Percentiles rank a stretch among this genome's conserved stretches.
Conservation (phyloP, 1,139 yeast species). For the Yarrowia galli region DNA sequence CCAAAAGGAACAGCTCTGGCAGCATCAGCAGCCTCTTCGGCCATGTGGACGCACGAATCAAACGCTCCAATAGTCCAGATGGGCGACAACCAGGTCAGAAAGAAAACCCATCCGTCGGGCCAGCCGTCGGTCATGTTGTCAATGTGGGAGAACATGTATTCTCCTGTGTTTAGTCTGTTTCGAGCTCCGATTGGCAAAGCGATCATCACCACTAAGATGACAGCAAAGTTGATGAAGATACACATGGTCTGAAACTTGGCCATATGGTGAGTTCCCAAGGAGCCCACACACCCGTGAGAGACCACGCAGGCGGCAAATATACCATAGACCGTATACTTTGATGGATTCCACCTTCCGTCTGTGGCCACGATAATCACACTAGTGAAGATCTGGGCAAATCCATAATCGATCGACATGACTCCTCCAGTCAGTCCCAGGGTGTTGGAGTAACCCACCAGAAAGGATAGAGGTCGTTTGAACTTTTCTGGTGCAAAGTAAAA, state of each 20-base stretch:
- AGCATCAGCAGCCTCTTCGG: constrained; percentile 73
- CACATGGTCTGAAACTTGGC: constrained; percentile 68
- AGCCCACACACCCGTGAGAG: constrained; percentile 57
- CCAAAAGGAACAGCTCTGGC: constrained; percentile 73
- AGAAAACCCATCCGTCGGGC: constrained; percentile 70
- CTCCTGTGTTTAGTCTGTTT: constrained; percentile 4
- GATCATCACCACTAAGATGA: constrained; percentile 65
- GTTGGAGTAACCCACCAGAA: constrained; percentile 66
- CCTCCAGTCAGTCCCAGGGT: constrained; percentile 65
- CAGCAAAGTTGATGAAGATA: constrained; percentile 61
- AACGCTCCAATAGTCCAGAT: constrained; percentile 58
- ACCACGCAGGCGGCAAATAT: constrained; percentile 62
- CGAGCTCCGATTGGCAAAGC: constrained; percentile 62
- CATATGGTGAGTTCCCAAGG: constrained; percentile 59
- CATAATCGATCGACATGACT: constrained; percentile 64
- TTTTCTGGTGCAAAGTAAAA: constrained; percentile 60
- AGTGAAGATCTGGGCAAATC: constrained; percentile 62
- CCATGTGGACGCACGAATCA: constrained; percentile 74
- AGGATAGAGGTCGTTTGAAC: constrained; percentile 57
- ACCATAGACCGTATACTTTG: constrained; percentile 60
- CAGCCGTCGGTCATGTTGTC: constrained; percentile 61
- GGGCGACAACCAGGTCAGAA: constrained; percentile 68
- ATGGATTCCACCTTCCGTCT: constrained; percentile 58
- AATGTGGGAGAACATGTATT: constrained; percentile 65
- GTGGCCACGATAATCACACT: constrained; percentile 59